Evolutionary conservation across 352 stramenopile genomes (phyloP), one percentile per base, ranked within the genome.

Genomic region (Elongisporangium prolatum): DNA sequence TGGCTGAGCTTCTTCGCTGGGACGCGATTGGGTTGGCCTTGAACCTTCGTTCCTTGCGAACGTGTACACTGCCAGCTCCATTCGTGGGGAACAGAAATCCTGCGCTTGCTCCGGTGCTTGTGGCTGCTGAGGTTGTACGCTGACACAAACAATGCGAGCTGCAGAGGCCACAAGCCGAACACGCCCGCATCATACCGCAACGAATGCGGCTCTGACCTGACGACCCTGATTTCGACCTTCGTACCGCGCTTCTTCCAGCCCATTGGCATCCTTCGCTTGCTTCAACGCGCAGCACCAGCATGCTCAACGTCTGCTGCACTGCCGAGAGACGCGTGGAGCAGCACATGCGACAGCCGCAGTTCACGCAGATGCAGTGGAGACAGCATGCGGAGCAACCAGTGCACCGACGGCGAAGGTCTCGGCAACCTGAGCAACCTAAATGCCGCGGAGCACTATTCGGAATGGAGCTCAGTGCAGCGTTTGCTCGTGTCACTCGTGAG

Each of bases 271-370:
- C 75, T 34, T 88, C 77, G 0, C 71, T 80, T 6, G 64, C 67
- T 48, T 92, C 82, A 21, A 92, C 77, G 5, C 69, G 60, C 28
- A 79, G 65, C 52, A 92, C 59, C 40, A 92, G 69, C 22, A 85
- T 59, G 5, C 52, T 55, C 54, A 92, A 63, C 2, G 76, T 77
- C 60, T 88, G 89, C 55, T 89, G 80, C 14, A 90, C 80, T 0
- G 69, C 75, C 0, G 72, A 58, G 25, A 72, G 65, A 4, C 74
- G 72, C 24, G 75, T 84, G 5, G 77, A 86, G 50, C 77, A 82
- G 67, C 83, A 92, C 74, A 89, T 83, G n/a, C 80, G 74, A 38
- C 83, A 92, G 11, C 74, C 73, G 54, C 83, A 92, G 28, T 70
- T 75, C 37, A 88, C 64, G 61, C 83, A 92, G 16, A 83, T 71